These are phyloP conservation scores for Bruguiera hainesii DNA, from an alignment of 441 rosid genomes.

Conservation along the genomic window DNA sequence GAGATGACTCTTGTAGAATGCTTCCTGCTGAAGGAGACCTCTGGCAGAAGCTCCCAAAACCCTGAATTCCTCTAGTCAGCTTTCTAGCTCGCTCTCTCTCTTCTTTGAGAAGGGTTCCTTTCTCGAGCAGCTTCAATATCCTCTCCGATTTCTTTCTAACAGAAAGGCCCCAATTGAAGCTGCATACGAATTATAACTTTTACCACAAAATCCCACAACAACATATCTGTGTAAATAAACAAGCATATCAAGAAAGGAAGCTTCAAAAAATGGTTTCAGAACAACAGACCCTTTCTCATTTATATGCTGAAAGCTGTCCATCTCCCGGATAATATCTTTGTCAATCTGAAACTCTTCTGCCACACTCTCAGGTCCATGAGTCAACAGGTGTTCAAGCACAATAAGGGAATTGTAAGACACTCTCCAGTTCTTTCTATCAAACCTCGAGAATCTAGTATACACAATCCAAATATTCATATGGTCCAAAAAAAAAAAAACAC, in stretches of 20 bases:
- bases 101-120: constrained; percentile 57
- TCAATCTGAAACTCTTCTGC: constrained; percentile 71
- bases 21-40: constrained; percentile 37
- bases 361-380: constrained; percentile 94
- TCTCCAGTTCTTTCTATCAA: constrained; percentile 82
- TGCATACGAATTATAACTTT: constrained; percentile 17
- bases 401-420: constrained; percentile 65
- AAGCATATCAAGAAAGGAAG: not conserved
- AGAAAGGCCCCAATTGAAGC: constrained; percentile 90
- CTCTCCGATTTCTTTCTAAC: constrained; percentile 79
- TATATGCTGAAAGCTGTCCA: constrained; percentile 58
- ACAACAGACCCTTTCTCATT: constrained; percentile 77
- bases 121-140: constrained; percentile 57
- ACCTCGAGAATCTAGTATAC: constrained; percentile 51
- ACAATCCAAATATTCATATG: constrained; percentile 8
- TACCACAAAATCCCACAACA: not conserved
- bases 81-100: constrained; percentile 80
- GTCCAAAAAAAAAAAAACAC: not conserved
- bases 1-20: constrained; percentile 36
- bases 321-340: constrained; percentile 44
- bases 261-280: not conserved
- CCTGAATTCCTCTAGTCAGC: constrained; percentile 76
- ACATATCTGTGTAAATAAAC: not conserved
- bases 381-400: constrained; percentile 72
- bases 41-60: constrained; percentile 73